Percentiles rank a stretch among this genome's conserved stretches.
phyloP scores from a whole-genome alignment of 768 basidiomycete species.

The Rhodotorula toruloides region DNA sequence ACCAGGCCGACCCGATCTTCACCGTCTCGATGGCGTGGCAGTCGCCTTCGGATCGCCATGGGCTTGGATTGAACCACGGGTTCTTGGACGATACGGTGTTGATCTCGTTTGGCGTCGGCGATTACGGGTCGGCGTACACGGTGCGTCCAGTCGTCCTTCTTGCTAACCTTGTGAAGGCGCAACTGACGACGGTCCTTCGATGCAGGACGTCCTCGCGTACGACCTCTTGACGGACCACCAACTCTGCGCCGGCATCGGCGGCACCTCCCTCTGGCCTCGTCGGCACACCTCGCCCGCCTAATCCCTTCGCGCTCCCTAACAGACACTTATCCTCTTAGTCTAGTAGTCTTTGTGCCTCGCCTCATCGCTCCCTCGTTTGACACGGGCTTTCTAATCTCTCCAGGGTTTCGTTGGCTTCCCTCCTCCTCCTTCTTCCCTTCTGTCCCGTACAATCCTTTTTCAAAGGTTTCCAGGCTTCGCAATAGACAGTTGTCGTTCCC shows the following conservation, averaged over 20 bases:
- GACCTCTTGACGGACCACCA: slow-evolving; percentile 21
- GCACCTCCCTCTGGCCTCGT: slow-evolving; percentile 1
- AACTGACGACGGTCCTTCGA: too few relatives aligned
- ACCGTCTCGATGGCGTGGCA: slow-evolving; percentile 25
- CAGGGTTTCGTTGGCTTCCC: too few relatives aligned
- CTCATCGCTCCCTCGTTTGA: too few relatives aligned
- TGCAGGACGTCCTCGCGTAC: slow-evolving; percentile 18
- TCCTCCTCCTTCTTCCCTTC: too few relatives aligned
- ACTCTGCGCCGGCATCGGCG: slow-evolving; percentile 4
- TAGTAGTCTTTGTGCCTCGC: too few relatives aligned
- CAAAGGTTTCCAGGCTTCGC: too few relatives aligned
- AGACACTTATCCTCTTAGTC: background rate
- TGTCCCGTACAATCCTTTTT: too few relatives aligned
- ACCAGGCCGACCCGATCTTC: slow-evolving; percentile 35
- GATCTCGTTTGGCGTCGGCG: slow-evolving; percentile 27
- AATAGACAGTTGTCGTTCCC: too few relatives aligned
- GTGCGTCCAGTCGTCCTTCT: background rate
- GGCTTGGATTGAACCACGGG: slow-evolving; percentile 24
- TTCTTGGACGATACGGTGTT: slow-evolving; percentile 30
- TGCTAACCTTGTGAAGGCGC: background rate
- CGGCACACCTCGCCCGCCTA: background rate
- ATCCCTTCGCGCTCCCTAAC: background rate
- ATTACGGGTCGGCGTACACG: slow-evolving; percentile 17
- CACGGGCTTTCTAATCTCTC: too few relatives aligned
- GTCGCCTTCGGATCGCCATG: slow-evolving; percentile 7